Conservation (phyloP, 2,329 filamentous ascomycete species). For the Xylariaceae sp. region DNA sequence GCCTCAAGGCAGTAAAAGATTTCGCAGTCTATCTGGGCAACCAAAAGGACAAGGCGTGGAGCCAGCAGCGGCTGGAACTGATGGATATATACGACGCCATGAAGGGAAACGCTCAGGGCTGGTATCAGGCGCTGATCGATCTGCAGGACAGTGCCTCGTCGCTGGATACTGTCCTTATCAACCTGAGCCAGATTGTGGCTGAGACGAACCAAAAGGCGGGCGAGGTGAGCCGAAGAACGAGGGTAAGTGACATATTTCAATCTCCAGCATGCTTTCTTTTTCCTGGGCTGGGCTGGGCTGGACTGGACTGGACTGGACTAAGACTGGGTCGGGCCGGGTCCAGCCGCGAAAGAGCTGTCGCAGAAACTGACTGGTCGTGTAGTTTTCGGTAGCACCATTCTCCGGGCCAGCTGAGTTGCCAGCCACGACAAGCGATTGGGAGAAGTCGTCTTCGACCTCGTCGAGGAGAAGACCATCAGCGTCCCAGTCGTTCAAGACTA, state of each 20-base stretch:
- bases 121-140: constrained; percentile 73
- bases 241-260: constrained; percentile 53
- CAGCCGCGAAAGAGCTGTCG: no score
- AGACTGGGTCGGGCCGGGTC: no score
- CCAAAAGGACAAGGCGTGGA: constrained; percentile 57
- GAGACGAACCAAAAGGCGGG: constrained; percentile 85
- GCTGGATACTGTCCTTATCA: constrained; percentile 63
- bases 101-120: constrained; percentile 88
- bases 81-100: constrained; percentile 79
- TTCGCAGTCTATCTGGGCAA: constrained; percentile 70
- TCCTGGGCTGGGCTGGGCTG: no score
- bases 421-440: constrained; percentile 16
- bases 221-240: constrained; percentile 71
- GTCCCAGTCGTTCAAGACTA: constrained; percentile 19
- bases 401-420: constrained; percentile 21
- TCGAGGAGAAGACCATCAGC: constrained; percentile 19
- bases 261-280: no score
- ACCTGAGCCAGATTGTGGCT: constrained; percentile 69
- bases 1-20: constrained; percentile 67
- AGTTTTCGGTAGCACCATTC: constrained; percentile 29
- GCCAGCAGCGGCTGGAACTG: constrained; percentile 56
- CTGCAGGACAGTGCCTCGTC: constrained; percentile 67
- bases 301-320: no score
- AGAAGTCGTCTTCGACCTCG: constrained; percentile 19
- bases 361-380: constrained; percentile 1